Evolutionary conservation across 257 asterid species (phyloP), one percentile per base, ranked within the genome.

Genomic region (Mentha longifolia): DNA sequence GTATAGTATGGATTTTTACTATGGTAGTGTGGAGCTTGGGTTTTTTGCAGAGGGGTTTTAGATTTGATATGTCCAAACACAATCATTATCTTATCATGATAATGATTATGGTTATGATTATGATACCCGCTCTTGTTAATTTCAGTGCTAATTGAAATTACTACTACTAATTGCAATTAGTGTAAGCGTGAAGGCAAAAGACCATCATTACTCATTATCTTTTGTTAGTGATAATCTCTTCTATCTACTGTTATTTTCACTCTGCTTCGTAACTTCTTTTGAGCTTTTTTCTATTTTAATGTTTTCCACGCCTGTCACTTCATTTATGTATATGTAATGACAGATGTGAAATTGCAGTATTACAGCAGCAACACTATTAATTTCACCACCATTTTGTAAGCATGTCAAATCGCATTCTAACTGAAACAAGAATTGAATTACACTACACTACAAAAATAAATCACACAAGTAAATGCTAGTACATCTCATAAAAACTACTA

Each of bases 71-170:
- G 10, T 17, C 54, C 54, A 47, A 47, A 47, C 4, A 15, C 11
- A 33, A 71, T 71, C 55, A 56, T 79, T 66, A 60, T 75, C 68
- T 20, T 15, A 58, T 79, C 61, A 72, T 75, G 61, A 79, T 72
- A 47, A 33, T 72, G 76, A 65, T 78, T 42, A 60, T 64, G 47
- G 46, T 79, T 35, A 71, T 72, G 73, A 69, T 78, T 35, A 54
- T 71, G 71, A 28, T 59, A 41, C 47, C 57, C 46, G 35, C 56
- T 65, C 70, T 35, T 42, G 47, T 64, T 67, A 35, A 7, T 49
- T 47, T 50, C 13, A 25, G 63, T 49, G 12, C 19, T 54, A 28
- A 43, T 73, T 60, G 11, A 31, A 33, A 58, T 22, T 22, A 22
- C 25, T 22, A 22, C 31, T 57, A 6, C 11, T 28, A 70, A 68